Base-by-base conservation (phyloP, 2,329 filamentous ascomycete species). In the Pseudogymnoascus sp. region DNA sequence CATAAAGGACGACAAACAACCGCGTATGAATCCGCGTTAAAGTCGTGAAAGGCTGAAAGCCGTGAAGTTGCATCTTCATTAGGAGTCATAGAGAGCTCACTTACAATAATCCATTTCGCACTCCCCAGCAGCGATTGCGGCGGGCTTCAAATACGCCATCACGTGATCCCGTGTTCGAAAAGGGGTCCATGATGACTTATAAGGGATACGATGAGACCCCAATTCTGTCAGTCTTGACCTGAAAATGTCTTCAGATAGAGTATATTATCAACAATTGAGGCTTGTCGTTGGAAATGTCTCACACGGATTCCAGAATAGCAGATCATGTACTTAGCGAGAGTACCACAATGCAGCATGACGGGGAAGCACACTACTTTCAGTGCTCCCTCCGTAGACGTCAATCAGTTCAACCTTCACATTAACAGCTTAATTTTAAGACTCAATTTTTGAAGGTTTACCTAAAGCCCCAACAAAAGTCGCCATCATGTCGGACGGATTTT, bases 401-500 rank as follows among this genome's bases (percentile, higher is more conserved):
- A 56, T 21, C 50, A 35, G 10, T 9, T 15, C 50, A 56, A 56
- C 17, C 11, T 56, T 33, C 15, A 33, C 11, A 53, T 56, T 35
- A 35, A 33, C 50, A 29, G n/a, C 5, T 35, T 19, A 0, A 2
- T 19, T 53, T 33, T 33, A 56, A 56, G 29, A 35, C 50, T 56
- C 50, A 3, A 56, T 56, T 15, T 56, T 5, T 4, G 31, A 33
- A 33, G 29, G 50, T 19, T 15, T 15, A 21, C 7, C 29, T 13
- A 29, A 56, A 56, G 7, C 6, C 29, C 50, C 10, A 56, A 21
- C 26, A 33, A 56, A 33, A 35, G 10, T 5, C 17, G 9, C 17
- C 29, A 56, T 56, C 50, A 56, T 56, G 50, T 56, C 50, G 29
- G 59, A 60, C 35, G 59, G 59, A 38, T 60, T 60, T 31, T 4